Conservation (phyloP, 495 filamentous ascomycete genomes). For the Cladorrhinum samala region DNA sequence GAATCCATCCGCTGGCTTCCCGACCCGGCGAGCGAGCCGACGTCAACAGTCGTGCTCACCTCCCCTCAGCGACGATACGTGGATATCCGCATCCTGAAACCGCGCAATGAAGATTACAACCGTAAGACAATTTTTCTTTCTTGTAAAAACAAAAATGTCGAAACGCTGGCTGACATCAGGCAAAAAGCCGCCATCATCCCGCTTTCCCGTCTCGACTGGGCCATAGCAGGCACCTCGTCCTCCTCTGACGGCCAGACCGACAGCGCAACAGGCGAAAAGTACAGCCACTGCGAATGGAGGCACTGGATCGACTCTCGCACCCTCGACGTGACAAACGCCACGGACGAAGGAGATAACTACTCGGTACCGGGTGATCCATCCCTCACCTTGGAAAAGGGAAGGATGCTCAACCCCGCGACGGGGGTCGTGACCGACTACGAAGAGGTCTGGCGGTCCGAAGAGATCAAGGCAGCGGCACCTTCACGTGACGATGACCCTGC, state of each 20-base stretch:
- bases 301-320: conserved; percentile 50
- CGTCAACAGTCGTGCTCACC: conserved; percentile 43
- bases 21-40: conserved; percentile 33
- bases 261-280: not conserved
- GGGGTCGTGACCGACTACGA: conserved; percentile 43
- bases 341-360: conserved; percentile 49
- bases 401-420: conserved; percentile 41
- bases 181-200: conserved; percentile 7
- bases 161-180: not conserved
- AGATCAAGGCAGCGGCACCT: too few relatives aligned
- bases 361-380: conserved; percentile 31
- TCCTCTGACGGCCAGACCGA: conserved; percentile 2
- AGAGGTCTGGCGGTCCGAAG: conserved; percentile 42
- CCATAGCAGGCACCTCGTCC: conserved; percentile 46
- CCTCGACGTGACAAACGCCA: conserved; percentile 21
- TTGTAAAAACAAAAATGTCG: too few relatives aligned
- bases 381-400: conserved; percentile 42
- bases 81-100: conserved; percentile 40
- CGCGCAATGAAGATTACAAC: not conserved
- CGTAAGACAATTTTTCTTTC: not conserved
- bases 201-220: conserved; percentile 39
- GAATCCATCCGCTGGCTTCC: conserved; percentile 41
- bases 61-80: conserved; percentile 43
- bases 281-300: conserved; percentile 36
- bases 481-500: too few relatives aligned